Percentiles rank a stretch among this genome's conserved stretches.
Conservation (phyloP, 2,329 filamentous ascomycete genomes). For the Aspergillus aculeatinus region DNA sequence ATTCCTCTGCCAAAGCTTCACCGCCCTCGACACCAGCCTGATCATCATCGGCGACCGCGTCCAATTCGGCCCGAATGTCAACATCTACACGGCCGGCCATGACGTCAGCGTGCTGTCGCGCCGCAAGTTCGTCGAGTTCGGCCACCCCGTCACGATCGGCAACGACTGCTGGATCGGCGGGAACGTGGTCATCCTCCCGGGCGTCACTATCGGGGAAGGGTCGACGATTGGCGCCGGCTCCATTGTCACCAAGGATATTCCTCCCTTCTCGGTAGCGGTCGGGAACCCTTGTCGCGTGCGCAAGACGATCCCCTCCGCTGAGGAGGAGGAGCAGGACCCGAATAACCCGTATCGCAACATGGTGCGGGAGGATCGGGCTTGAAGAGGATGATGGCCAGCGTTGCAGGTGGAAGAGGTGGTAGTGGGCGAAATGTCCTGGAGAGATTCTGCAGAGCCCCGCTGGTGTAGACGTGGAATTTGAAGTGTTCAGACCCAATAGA, state of each 20-base stretch:
- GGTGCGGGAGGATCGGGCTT: slow-evolving; percentile 15
- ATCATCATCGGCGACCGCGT: slow-evolving; percentile 56
- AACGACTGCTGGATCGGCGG: slow-evolving; percentile 53
- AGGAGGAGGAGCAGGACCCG: slow-evolving; percentile 27
- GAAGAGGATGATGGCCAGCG: no score
- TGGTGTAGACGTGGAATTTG: no score
- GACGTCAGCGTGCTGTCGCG: slow-evolving; percentile 52
- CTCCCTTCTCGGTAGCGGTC: slow-evolving; percentile 33
- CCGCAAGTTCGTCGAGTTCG: slow-evolving; percentile 52
- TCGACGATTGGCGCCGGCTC: slow-evolving; percentile 42
- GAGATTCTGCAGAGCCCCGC: no score
- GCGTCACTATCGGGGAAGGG: slow-evolving; percentile 45
- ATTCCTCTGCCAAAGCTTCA: slow-evolving; percentile 46
- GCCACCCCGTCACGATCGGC: slow-evolving; percentile 49
- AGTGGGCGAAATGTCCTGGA: background rate
- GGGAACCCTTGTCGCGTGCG: slow-evolving; percentile 27
- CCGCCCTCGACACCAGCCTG: slow-evolving; percentile 54
- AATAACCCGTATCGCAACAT: slow-evolving; percentile 24
- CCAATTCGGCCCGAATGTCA: slow-evolving; percentile 55
- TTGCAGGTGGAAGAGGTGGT: no score
- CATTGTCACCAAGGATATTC: slow-evolving; percentile 42
- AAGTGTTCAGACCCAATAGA: no score
- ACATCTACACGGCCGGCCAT: slow-evolving; percentile 55
- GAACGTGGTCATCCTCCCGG: slow-evolving; percentile 45
- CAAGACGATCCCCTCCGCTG: slow-evolving; percentile 24